A percentile compares a stretch with the other conserved stretches of the same genome.
phyloP scores from a whole-genome alignment of 306 rosid genomes.

The Vigna hirtella region DNA sequence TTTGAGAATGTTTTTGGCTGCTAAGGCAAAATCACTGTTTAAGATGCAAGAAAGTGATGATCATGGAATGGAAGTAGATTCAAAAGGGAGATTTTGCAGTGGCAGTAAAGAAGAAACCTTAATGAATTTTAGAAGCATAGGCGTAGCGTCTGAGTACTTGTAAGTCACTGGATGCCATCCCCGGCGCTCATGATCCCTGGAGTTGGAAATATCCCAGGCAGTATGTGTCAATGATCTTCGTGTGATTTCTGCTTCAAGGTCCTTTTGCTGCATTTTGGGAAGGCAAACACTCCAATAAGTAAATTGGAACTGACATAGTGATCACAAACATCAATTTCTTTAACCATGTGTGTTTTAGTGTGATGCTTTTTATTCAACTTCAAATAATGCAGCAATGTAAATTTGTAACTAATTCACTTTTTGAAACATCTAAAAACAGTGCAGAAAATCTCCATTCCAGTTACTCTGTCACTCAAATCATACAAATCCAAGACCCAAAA shows the following conservation, averaged over 20 bases:
- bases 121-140: conserved; percentile 74
- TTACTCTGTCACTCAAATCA: not conserved
- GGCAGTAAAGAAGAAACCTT: conserved; percentile 61
- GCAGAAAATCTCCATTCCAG: not conserved
- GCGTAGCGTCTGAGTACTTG: conserved; percentile 93
- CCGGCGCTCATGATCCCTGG: conserved; percentile 75
- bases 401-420: not conserved
- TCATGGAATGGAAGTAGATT: conserved; percentile 33
- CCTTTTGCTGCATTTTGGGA: conserved; percentile 70
- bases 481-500: not conserved
- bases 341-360: too few relatives aligned
- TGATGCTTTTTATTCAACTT: conserved; percentile 19
- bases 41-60: not conserved
- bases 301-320: conserved; percentile 7
- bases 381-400: not conserved
- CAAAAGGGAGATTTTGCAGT: conserved; percentile 26
- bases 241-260: conserved; percentile 82
- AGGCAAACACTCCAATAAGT: conserved; percentile 31
- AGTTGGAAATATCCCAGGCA: conserved; percentile 87
- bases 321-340: not conserved
- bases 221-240: conserved; percentile 85
- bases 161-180: conserved; percentile 98
- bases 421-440: conserved; percentile 22
- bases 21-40: not conserved
- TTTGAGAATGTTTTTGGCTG: not conserved